Evolutionary conservation across 768 basidiomycete genomes (phyloP).

Genomic region (Boletus coccyginus): DNA sequence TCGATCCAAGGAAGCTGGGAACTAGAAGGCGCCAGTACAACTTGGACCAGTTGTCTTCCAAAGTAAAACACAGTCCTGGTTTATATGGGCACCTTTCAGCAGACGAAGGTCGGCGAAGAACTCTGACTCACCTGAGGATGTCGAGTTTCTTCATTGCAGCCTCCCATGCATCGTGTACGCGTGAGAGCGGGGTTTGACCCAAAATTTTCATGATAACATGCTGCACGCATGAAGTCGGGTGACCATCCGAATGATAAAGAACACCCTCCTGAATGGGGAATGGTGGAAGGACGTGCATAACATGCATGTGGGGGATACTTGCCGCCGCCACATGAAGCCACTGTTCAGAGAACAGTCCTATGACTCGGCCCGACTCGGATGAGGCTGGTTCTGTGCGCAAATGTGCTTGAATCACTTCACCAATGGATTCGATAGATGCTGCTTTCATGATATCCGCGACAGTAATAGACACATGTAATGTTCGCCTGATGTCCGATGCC

Average conservation of each 20-base stretch:
- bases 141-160: conserved; percentile 24
- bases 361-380: background rate
- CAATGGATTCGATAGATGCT: conserved; percentile 21
- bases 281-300: conserved; percentile 36
- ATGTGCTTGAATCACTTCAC: conserved; percentile 12
- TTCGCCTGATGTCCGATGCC: conserved; percentile 21
- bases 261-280: conserved; percentile 49
- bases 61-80: conserved; percentile 34
- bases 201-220: conserved; percentile 38
- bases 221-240: conserved; percentile 42
- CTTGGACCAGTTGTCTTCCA: conserved; percentile 26
- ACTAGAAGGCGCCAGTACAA: conserved; percentile 19
- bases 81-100: background rate
- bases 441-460: conserved; percentile 31
- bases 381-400: background rate
- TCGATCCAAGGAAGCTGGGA: conserved; percentile 18
- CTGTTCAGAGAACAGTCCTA: conserved; percentile 16
- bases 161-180: conserved; percentile 36
- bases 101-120: background rate
- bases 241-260: conserved; percentile 38
- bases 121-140: conserved; percentile 25
- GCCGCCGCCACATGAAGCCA: conserved; percentile 14
- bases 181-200: conserved; percentile 14
- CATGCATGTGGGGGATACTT: background rate
- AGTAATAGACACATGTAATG: conserved; percentile 17